Conservation (phyloP, 2,329 filamentous ascomycete species). For the Cercospora beticola region DNA sequence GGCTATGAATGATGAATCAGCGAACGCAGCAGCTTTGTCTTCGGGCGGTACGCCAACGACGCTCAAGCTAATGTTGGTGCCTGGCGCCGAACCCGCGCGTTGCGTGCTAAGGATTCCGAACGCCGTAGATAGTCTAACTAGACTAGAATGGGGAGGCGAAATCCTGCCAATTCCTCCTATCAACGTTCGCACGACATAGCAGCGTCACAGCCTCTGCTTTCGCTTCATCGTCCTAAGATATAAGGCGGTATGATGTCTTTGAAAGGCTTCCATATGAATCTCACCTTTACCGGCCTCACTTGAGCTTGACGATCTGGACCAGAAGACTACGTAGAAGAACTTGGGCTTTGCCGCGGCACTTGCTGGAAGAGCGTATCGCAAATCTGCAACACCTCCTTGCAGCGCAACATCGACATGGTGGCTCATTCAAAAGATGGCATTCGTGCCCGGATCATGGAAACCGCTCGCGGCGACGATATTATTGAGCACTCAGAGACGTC, state of each 20-base stretch:
- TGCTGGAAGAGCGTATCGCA: neutral
- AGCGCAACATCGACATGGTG: neutral
- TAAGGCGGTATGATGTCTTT: neutral
- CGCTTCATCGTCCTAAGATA: neutral
- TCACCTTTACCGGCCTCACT: neutral
- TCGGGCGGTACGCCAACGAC: neutral
- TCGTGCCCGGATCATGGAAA: neutral
- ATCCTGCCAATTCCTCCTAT: neutral
- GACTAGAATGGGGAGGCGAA: neutral
- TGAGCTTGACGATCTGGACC: neutral
- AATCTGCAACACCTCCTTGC: neutral
- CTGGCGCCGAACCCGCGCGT: neutral
- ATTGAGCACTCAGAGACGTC: neutral
- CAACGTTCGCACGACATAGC: neutral
- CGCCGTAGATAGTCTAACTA: neutral
- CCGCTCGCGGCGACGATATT: neutral
- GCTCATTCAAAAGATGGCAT: neutral
- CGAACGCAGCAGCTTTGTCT: neutral
- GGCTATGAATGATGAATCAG: neutral
- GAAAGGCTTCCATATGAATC: neutral
- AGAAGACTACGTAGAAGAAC: neutral
- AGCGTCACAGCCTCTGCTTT: neutral
- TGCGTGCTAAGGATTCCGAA: neutral
- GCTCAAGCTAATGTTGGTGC: neutral
- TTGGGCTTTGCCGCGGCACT: neutral